These are phyloP conservation scores for Colletotrichum sp. DNA, from an alignment of 2,329 filamentous ascomycete species.

Conservation along the genomic window DNA sequence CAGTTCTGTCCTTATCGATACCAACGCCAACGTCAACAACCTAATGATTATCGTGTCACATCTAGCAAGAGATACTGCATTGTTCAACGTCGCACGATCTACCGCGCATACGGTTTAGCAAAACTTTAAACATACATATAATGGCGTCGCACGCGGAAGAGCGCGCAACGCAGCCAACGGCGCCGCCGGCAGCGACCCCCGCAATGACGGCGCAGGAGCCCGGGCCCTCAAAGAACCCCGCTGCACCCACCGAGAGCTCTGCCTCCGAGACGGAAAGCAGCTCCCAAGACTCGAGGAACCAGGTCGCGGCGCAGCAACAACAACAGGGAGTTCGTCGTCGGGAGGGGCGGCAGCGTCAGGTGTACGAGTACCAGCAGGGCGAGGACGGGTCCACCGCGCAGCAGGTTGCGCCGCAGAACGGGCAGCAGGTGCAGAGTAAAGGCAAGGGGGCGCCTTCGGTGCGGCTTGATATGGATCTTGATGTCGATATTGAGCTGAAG, in stretches of 20 bases:
- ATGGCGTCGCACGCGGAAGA: neutral
- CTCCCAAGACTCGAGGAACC: neutral
- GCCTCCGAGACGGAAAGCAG: neutral
- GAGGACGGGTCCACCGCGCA: neutral
- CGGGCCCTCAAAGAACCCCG: neutral
- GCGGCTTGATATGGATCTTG: conserved; percentile 17
- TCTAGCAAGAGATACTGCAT: neutral
- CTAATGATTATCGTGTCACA: neutral
- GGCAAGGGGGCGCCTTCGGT: conserved; percentile 10
- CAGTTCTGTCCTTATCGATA: neutral
- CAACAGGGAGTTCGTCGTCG: neutral
- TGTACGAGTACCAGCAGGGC: neutral
- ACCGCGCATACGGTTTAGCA: neutral
- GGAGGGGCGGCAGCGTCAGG: neutral
- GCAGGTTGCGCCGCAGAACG: neutral
- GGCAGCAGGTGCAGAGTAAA: neutral
- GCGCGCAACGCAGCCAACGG: neutral
- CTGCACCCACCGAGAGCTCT: neutral
- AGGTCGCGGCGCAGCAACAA: neutral
- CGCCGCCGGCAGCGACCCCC: neutral
- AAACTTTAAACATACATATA: neutral
- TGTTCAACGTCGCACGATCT: neutral
- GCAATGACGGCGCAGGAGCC: neutral
- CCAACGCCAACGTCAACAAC: neutral
- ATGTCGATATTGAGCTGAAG: conserved; percentile 18